Evolutionary conservation across 306 rosid genomes (phyloP).

Genomic region (Ormosia emarginata): DNA sequence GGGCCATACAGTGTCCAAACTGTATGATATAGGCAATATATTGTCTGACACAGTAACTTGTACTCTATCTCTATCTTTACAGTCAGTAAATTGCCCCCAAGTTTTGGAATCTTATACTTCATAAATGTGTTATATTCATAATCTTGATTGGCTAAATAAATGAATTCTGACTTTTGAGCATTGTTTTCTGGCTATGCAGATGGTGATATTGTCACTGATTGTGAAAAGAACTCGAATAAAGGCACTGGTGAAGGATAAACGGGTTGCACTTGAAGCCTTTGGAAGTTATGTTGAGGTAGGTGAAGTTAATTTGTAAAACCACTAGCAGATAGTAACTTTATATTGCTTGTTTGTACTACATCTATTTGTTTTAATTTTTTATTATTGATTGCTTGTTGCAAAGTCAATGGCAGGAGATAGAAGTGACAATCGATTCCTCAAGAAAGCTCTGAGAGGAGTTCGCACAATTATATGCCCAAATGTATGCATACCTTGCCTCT

Average conservation of each 20-base stretch:
- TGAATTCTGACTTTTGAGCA: conserved; percentile 36
- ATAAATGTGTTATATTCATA: background rate
- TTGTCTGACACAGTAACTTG: background rate
- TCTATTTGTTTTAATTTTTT: background rate
- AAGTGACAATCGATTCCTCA: conserved; percentile 59
- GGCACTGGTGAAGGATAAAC: conserved; percentile 83
- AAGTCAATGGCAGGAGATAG: conserved; percentile 79
- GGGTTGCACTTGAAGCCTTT: conserved; percentile 86
- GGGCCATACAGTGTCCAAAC: background rate
- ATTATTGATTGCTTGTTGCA: conserved; percentile 30
- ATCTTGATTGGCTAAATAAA: conserved; percentile 9
- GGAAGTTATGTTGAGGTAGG: conserved; percentile 92
- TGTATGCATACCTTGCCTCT: conserved; percentile 45
- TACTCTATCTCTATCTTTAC: background rate
- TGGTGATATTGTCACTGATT: conserved; percentile 87
- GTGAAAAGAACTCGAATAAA: conserved; percentile 73
- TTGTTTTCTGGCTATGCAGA: conserved; percentile 54
- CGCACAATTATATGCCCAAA: conserved; percentile 83
- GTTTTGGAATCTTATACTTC: background rate
- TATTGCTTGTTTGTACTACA: conserved; percentile 2
- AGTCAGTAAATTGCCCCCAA: background rate
- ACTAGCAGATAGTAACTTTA: background rate
- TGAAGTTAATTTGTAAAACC: conserved; percentile 24
- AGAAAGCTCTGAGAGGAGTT: conserved; percentile 76
- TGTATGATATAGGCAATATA: background rate